Evolutionary conservation across 1,284 basidiomycete species (phyloP).

Genomic region (Bondarzewia mesenterica): DNA sequence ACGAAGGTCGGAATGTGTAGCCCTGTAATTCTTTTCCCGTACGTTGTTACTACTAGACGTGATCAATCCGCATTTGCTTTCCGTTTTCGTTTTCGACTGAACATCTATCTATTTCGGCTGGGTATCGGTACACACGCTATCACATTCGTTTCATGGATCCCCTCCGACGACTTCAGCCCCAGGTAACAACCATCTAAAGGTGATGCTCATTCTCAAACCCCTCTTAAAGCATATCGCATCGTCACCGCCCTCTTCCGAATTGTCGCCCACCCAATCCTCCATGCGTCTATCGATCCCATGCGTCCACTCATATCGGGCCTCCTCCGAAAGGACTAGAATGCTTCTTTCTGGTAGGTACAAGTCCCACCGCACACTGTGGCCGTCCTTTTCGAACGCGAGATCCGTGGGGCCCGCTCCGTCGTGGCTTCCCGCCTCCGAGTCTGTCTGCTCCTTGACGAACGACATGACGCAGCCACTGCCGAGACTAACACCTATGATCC

Average conservation of each 20-base stretch:
- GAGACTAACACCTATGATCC: conserved; percentile 73
- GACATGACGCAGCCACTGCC: conserved; percentile 69
- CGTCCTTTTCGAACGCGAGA: neutral
- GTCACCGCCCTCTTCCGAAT: conserved; percentile 16
- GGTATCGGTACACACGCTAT: neutral
- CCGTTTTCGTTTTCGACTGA: no score
- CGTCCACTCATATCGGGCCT: conserved; percentile 65
- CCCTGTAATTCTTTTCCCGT: neutral
- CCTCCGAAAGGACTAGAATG: conserved; percentile 61
- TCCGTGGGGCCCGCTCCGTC: conserved; percentile 1
- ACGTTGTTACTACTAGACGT: conserved; percentile 4
- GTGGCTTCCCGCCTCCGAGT: conserved; percentile 2
- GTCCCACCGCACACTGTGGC: conserved; percentile 6
- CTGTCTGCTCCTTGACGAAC: conserved; percentile 31
- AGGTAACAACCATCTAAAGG: conserved; percentile 70
- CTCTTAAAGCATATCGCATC: conserved; percentile 38
- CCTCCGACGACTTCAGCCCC: conserved; percentile 69
- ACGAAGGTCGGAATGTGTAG: neutral
- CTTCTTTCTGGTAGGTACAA: conserved; percentile 62
- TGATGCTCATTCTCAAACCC: conserved; percentile 60
- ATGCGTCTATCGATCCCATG: conserved; percentile 54
- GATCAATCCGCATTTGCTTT: conserved; percentile 1
- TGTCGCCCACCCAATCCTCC: conserved; percentile 37
- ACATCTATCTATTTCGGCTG: no score
- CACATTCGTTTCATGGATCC: neutral